Percentiles rank a stretch among this genome's conserved stretches.
phyloP scores from a whole-genome alignment of 805 yeast species.

The Ogataea thermomethanolica region DNA sequence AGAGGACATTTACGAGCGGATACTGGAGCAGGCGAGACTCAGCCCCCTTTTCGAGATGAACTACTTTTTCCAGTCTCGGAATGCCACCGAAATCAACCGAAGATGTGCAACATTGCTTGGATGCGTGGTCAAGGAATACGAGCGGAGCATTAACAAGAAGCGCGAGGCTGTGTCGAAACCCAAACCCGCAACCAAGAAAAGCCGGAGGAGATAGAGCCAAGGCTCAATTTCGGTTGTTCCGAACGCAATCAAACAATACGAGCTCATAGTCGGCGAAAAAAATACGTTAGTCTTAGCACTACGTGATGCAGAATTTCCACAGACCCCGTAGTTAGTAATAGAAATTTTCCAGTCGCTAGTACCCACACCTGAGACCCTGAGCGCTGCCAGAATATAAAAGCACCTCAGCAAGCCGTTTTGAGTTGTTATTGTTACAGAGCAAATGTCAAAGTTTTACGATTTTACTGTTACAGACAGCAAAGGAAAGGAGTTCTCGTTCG shows the following conservation, averaged over 20 bases:
- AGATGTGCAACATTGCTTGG: constrained; percentile 77
- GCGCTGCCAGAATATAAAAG: neutral
- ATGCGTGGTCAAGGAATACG: constrained; percentile 69
- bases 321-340: too few relatives aligned
- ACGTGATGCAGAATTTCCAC: neutral
- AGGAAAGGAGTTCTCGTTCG: constrained; percentile 57
- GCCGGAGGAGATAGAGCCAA: neutral
- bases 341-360: neutral
- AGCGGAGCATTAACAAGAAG: constrained; percentile 24
- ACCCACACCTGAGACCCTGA: neutral
- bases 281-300: neutral
- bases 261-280: constrained; percentile 1
- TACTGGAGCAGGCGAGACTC: constrained; percentile 68
- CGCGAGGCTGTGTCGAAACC: neutral
- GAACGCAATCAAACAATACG: constrained; percentile 1
- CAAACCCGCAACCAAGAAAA: neutral
- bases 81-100: constrained; percentile 72
- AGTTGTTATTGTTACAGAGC: neutral
- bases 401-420: neutral
- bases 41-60: constrained; percentile 82
- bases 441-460: constrained; percentile 61
- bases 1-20: constrained; percentile 72
- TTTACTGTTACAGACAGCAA: constrained; percentile 60
- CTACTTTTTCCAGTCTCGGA: constrained; percentile 79
- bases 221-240: too few relatives aligned